Conservation (phyloP, 148 eudicot species). For the Arbutus unedo region DNA sequence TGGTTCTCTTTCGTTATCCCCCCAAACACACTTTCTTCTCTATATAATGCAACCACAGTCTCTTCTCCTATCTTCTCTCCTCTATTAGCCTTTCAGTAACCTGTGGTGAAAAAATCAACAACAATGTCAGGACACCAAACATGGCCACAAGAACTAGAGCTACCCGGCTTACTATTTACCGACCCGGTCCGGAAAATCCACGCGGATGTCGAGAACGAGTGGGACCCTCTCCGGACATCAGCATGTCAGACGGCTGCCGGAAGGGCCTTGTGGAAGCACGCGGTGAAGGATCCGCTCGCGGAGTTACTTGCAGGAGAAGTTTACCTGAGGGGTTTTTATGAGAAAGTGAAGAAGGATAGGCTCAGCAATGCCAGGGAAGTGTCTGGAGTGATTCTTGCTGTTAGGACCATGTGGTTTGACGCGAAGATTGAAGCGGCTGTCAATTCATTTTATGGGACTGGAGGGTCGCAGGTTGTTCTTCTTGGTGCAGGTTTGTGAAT, state of each 20-base stretch:
- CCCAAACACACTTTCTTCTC: constrained; percentile 8
- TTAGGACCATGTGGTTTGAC: constrained; percentile 91
- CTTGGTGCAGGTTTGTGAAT: constrained; percentile 83
- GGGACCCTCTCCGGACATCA: constrained; percentile 58
- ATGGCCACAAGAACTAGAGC: constrained; percentile 58
- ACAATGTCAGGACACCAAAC: constrained; percentile 46
- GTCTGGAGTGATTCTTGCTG: constrained; percentile 88
- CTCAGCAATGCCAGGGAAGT: constrained; percentile 66
- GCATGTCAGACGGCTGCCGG: constrained; percentile 97
- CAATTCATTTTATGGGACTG: constrained; percentile 36
- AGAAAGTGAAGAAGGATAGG: constrained; percentile 74
- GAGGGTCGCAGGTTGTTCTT: constrained; percentile 67
- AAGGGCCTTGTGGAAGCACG: constrained; percentile 87
- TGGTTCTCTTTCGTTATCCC: constrained; percentile 98
- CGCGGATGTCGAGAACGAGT: constrained; percentile 49
- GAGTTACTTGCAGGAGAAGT: constrained; percentile 87
- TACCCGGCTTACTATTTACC: constrained; percentile 43
- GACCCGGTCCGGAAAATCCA: constrained; percentile 47
- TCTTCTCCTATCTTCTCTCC: constrained; percentile 21
- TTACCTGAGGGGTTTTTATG: constrained; percentile 55
- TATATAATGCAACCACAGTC: constrained; percentile 32
- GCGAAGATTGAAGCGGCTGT: constrained; percentile 72
- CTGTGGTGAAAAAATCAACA: neutral
- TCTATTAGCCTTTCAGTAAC: constrained; percentile 17
- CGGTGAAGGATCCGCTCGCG: constrained; percentile 66